phyloP scores from a whole-genome alignment of 495 filamentous ascomycete species.

The Hyaloscypha variabilis region DNA sequence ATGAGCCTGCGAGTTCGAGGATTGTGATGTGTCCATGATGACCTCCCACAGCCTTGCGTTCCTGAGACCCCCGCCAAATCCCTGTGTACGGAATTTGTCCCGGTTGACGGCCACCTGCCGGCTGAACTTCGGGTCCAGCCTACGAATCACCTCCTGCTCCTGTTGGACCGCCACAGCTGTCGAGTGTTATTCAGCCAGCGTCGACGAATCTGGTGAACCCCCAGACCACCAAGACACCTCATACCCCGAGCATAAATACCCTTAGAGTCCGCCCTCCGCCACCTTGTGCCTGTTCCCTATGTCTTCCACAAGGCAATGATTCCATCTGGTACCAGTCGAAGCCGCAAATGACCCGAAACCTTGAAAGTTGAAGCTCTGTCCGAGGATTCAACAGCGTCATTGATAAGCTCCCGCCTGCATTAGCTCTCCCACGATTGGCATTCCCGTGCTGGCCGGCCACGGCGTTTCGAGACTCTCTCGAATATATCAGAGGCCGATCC shows the following conservation, averaged over 20 bases:
- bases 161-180: background rate
- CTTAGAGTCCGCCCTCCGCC: background rate
- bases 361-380: conserved; percentile 1
- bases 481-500: background rate
- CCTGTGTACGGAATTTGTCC: background rate
- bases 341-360: background rate
- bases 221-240: background rate
- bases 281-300: background rate
- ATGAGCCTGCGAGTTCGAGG: too few species aligned
- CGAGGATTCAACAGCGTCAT: conserved; percentile 7
- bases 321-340: background rate
- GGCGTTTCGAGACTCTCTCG: background rate
- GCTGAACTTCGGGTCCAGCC: background rate
- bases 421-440: background rate
- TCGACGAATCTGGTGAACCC: too few species aligned
- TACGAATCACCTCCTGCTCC: background rate
- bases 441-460: background rate
- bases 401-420: conserved; percentile 6
- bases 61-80: background rate
- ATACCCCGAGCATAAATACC: background rate
- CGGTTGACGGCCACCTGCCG: background rate
- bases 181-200: conserved; percentile 16
- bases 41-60: background rate
- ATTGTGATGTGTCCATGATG: background rate
- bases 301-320: background rate